These are phyloP conservation scores for Aureobasidium sp. DNA, from an alignment of 2,329 filamentous ascomycete genomes.

Conservation along the genomic window DNA sequence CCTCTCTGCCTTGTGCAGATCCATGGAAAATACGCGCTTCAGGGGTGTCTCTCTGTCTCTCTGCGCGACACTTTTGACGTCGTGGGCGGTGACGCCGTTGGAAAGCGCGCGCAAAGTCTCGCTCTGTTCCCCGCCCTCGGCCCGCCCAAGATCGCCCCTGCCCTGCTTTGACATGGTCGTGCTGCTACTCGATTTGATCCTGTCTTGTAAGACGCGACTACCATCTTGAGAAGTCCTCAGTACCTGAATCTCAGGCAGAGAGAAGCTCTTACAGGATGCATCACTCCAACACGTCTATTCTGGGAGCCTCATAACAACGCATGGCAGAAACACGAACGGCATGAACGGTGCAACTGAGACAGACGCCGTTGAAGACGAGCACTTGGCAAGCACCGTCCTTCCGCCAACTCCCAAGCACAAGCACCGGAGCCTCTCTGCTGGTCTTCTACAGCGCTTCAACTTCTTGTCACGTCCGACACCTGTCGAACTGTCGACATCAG, in stretches of 20 bases:
- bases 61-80: slow-evolving; percentile 11
- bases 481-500: not conserved
- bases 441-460: slow-evolving; percentile 7
- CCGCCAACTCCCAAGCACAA: not conserved
- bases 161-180: too few species aligned
- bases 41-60: not conserved
- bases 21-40: slow-evolving; percentile 6
- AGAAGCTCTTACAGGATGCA: not conserved
- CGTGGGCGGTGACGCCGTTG: not conserved
- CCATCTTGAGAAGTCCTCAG: too few species aligned
- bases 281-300: not conserved
- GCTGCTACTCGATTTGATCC: not conserved
- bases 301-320: not conserved
- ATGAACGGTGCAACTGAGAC: slow-evolving; percentile 8
- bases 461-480: not conserved
- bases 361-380: slow-evolving; percentile 4
- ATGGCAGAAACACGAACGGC: not conserved
- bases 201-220: not conserved
- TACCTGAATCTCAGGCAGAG: too few species aligned
- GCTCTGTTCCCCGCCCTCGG: not conserved
- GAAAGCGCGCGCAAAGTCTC: not conserved
- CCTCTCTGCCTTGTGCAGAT: not conserved
- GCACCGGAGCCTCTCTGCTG: not conserved
- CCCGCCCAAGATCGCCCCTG: not conserved
- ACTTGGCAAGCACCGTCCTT: not conserved